Evolutionary conservation across 2,329 filamentous ascomycete genomes (phyloP).

Genomic region (Rhynchosporium agropyri): DNA sequence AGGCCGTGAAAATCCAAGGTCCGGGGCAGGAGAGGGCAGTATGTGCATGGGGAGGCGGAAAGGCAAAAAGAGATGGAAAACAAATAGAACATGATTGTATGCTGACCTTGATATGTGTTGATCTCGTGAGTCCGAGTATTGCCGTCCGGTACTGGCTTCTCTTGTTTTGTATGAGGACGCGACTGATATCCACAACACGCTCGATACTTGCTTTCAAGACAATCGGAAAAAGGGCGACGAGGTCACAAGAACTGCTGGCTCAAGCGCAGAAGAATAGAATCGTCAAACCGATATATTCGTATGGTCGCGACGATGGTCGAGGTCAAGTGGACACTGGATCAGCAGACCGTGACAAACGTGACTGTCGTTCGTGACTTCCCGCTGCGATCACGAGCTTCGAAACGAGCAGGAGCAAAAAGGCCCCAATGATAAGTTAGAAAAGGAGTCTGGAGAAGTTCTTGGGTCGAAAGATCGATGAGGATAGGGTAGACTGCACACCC

Average conservation of each 20-base stretch:
- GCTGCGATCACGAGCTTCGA: conserved; percentile 33
- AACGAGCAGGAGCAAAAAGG: conserved; percentile 21
- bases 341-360: conserved; percentile 30
- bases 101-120: conserved; percentile 36
- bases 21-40: conserved; percentile 17
- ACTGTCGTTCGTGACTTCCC: conserved; percentile 25
- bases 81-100: conserved; percentile 13
- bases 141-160: conserved; percentile 4
- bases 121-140: conserved; percentile 9
- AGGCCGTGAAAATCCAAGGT: conserved; percentile 25
- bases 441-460: conserved; percentile 17
- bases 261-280: conserved; percentile 16
- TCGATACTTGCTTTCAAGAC: conserved; percentile 17
- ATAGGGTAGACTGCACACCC: conserved; percentile 30
- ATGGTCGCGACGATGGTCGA: conserved; percentile 12
- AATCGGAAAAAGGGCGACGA: conserved; percentile 12
- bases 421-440: conserved; percentile 17
- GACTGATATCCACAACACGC: conserved; percentile 22
- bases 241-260: conserved; percentile 15
- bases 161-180: conserved; percentile 29
- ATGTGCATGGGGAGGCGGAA: conserved; percentile 20
- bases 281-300: conserved; percentile 17
- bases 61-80: conserved; percentile 12
- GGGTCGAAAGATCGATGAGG: conserved; percentile 6
- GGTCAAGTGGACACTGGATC: conserved; percentile 18